Percentiles rank a stretch among this genome's conserved stretches.
These are phyloP conservation scores for Ogataea corticis DNA, from an alignment of 805 yeast species.

Conservation along the genomic window DNA sequence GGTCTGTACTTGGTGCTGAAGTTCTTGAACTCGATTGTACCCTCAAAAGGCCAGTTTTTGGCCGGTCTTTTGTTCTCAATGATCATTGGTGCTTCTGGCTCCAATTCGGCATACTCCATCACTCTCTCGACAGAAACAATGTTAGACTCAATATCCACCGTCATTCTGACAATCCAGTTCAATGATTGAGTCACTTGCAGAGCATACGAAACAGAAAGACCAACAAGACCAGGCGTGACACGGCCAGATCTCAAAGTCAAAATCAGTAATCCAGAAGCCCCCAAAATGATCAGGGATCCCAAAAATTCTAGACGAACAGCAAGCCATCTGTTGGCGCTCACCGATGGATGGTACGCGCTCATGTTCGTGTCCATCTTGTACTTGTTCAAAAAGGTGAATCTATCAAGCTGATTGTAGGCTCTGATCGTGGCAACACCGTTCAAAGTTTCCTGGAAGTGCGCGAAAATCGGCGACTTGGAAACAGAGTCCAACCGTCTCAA, in stretches of 20 bases:
- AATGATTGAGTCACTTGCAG: constrained; percentile 89
- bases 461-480: constrained; percentile 76
- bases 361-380: constrained; percentile 80
- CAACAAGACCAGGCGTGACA: constrained; percentile 88
- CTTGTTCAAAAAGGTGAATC: constrained; percentile 66
- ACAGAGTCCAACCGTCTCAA: constrained; percentile 80
- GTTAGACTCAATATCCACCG: constrained; percentile 96
- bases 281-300: constrained; percentile 85
- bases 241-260: constrained; percentile 64
- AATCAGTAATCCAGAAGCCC: constrained; percentile 82
- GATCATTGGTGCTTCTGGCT: constrained; percentile 75
- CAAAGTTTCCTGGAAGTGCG: constrained; percentile 81
- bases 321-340: constrained; percentile 95
- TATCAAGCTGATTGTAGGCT: constrained; percentile 64
- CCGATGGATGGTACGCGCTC: constrained; percentile 89
- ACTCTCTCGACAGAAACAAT: constrained; percentile 82
- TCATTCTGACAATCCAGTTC: constrained; percentile 98
- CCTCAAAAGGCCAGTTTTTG: constrained; percentile 69
- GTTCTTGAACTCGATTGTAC: constrained; percentile 63
- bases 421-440: constrained; percentile 75
- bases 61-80: constrained; percentile 59
- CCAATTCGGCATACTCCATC: constrained; percentile 49
- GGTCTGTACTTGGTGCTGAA: constrained; percentile 86
- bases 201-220: constrained; percentile 91
- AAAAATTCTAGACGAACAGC: constrained; percentile 91